Evolutionary conservation across 1,284 basidiomycete genomes (phyloP).

Genomic region (Boletus semigastroideus): DNA sequence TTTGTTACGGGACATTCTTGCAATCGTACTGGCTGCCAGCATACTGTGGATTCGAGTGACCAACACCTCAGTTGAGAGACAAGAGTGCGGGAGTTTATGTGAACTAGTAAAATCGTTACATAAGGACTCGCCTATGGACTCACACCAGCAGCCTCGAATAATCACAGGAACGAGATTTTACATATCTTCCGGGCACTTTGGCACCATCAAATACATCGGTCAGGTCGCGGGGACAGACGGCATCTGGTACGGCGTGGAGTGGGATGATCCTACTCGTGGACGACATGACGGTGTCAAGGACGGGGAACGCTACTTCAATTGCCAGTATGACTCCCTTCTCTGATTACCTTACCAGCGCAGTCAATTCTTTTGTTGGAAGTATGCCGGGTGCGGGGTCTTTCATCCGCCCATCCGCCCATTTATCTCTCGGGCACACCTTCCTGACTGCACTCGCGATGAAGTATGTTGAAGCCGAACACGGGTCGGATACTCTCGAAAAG

Average conservation of each 20-base stretch:
- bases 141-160: slow-evolving; percentile 16
- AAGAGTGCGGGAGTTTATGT: slow-evolving; percentile 4
- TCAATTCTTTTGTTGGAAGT: slow-evolving; percentile 36
- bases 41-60: slow-evolving; percentile 25
- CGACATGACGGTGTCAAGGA: slow-evolving; percentile 87
- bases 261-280: slow-evolving; percentile 84
- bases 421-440: slow-evolving; percentile 70
- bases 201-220: slow-evolving; percentile 75
- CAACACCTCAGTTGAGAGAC: neutral
- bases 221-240: slow-evolving; percentile 64
- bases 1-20: slow-evolving; percentile 35
- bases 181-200: slow-evolving; percentile 47
- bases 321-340: slow-evolving; percentile 53
- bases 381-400: slow-evolving; percentile 67
- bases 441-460: slow-evolving; percentile 72
- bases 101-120: slow-evolving; percentile 15
- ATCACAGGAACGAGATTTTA: slow-evolving; percentile 52
- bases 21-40: slow-evolving; percentile 27
- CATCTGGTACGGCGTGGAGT: slow-evolving; percentile 91
- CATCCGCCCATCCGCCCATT: slow-evolving; percentile 59
- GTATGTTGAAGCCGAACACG: slow-evolving; percentile 67
- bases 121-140: slow-evolving; percentile 9
- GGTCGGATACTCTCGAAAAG: slow-evolving; percentile 51
- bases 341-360: neutral
- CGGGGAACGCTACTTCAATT: slow-evolving; percentile 77